Evolutionary conservation across 1,284 basidiomycete genomes (phyloP).

Genomic region (Taiwanofungus camphoratus): DNA sequence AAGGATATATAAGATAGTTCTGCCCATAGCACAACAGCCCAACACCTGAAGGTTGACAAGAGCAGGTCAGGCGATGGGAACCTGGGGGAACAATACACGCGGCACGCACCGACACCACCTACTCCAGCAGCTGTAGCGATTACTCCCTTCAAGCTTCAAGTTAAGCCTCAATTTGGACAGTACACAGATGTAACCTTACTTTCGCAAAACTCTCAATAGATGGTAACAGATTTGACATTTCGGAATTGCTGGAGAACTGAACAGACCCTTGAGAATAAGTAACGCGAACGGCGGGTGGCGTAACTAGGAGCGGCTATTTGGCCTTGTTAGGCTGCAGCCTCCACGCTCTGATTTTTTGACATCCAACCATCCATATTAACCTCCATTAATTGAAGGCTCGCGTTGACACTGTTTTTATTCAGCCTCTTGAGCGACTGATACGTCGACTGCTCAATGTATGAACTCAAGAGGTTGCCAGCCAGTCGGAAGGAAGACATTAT

Average conservation of each 20-base stretch:
- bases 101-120: conserved; percentile 53
- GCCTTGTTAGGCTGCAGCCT: conserved; percentile 3
- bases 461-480: too few relatives aligned
- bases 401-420: too few relatives aligned
- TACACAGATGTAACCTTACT: conserved; percentile 31
- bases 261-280: not conserved
- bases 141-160: conserved; percentile 44
- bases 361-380: not conserved
- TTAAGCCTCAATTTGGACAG: conserved; percentile 9
- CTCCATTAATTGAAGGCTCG: conserved; percentile 11
- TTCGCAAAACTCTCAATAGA: conserved; percentile 60
- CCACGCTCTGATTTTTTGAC: conserved; percentile 9
- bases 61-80: conserved; percentile 3
- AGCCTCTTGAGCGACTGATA: too few relatives aligned
- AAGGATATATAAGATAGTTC: conserved; percentile 84
- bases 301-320: conserved; percentile 1
- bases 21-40: conserved; percentile 83
- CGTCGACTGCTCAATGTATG: too few relatives aligned
- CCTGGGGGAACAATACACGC: conserved; percentile 5
- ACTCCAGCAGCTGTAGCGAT: conserved; percentile 62
- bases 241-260: not conserved
- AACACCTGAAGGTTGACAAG: conserved; percentile 38
- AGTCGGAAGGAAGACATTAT: too few relatives aligned
- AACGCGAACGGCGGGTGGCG: conserved; percentile 1
- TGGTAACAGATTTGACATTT: conserved; percentile 37